Percentiles rank a stretch among this genome's conserved stretches.
These are phyloP conservation scores for Neurospora sp. DNA, from an alignment of 495 filamentous ascomycete genomes.

Conservation along the genomic window DNA sequence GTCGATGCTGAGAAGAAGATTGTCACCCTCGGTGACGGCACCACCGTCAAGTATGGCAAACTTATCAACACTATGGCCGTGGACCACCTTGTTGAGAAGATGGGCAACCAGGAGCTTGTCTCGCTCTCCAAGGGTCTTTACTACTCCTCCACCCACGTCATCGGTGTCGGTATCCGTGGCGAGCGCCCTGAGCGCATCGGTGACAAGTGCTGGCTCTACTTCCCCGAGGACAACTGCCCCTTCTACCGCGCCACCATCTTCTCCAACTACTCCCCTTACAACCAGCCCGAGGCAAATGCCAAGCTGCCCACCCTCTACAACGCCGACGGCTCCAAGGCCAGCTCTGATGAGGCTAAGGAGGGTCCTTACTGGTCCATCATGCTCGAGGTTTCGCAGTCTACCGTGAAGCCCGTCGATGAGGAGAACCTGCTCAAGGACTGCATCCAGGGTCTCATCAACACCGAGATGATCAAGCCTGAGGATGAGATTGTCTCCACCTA, in stretches of 20 bases:
- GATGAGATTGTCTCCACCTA: conserved; percentile 99
- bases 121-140: conserved; percentile 82
- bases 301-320: conserved; percentile 83
- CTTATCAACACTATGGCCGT: conserved; percentile 95
- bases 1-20: conserved; percentile 77
- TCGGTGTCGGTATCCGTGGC: conserved; percentile 91
- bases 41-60: conserved; percentile 83
- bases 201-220: conserved; percentile 99
- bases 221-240: conserved; percentile 96
- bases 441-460: conserved; percentile 96
- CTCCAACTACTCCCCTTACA: conserved; percentile 99
- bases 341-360: conserved; percentile 54
- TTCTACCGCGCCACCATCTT: conserved; percentile 99
- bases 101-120: conserved; percentile 77
- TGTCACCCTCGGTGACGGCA: conserved; percentile 75
- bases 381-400: conserved; percentile 95
- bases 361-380: conserved; percentile 99
- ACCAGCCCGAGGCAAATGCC: conserved; percentile 73
- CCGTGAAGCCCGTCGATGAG: conserved; percentile 85
- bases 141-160: conserved; percentile 96
- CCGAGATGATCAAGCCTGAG: conserved; percentile 77
- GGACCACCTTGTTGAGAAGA: conserved; percentile 76
- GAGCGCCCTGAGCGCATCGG: conserved; percentile 90
- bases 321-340: conserved; percentile 73
- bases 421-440: conserved; percentile 75